Base-by-base conservation (phyloP, 352 stramenopile species). In the Hyaloperonospora arabidopsidis region DNA sequence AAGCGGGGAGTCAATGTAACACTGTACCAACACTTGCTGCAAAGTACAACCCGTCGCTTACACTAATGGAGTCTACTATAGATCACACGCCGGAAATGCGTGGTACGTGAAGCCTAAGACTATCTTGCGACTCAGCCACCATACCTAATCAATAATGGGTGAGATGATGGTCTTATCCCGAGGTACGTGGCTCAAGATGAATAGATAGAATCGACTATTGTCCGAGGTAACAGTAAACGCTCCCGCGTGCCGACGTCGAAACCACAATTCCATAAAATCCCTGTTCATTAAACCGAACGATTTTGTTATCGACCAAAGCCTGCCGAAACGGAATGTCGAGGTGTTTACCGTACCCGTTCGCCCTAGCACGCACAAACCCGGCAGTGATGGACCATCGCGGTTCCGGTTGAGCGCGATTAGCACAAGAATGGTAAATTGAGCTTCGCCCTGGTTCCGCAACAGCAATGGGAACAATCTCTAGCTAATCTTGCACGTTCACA, bases 321-420 rank as follows among this genome's bases (percentile, higher is more conserved):
- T 57, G 41, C 3, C 28, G 28, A 49, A 57, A 57, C n/a, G 28
- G 39, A 28, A 50, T 45, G 5, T 25, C 50, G 2, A 57, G 34
- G 34, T 40, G 17, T 14, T 40, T 40, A 40, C 34, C 2, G 34
- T 40, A 10, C 17, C 34, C 34, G 34, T 15, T 4, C 34, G 34
- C 14, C 34, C 34, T 2, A 40, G 34, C 11, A 40, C 34, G 12
- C 12, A 14, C 12, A 40, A 10, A n/a, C 34, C 34, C 5, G 34
- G 34, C 10, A 40, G 34, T 11, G 11, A 11, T 11, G 29, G 29
- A 11, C 29, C 5, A 11, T 35, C 29, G 29, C 11, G 29, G 29
- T 11, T 35, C 29, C 29, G 5, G 29, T 35, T 35, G 6, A 35
- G 11, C 5, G 29, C 29, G 6, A 35, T 5, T 11, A 35, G 11